Evolutionary conservation across 176 grass and related monocot genomes (phyloP), one percentile per base, ranked within the genome.

Genomic region (Echinochloa phyllopogon): DNA sequence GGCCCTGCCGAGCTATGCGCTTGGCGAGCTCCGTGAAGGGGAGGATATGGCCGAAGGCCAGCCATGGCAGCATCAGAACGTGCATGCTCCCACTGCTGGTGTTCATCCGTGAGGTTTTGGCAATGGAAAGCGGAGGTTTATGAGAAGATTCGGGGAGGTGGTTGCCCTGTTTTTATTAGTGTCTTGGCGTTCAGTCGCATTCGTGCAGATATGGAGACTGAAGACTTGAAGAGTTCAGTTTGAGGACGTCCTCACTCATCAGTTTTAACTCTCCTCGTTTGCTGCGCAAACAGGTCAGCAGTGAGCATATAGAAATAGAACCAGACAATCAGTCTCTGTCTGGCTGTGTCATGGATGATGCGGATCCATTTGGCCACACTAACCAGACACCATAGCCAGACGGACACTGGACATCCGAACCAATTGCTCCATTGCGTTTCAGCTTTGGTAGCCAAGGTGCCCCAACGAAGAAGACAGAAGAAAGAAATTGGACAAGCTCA

Each of bases 61-160:
- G 84, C 94, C 92, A 97, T 89, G 94, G 94, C 57, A 97, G 72
- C 83, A 92, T 85, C 18, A 92, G 23, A 2, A 94, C 59, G 76
- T 94, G 88, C 82, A 94, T 82, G 36, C 6, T 27, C 33, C 42
- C 58, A 23, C 37, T 9, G 39, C 14, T 8, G 51, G 4, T 13
- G 41, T n/a, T 41, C 4, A 76, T 77, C 6, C 1, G 45, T 4
- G 38, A 21, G 49, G 15, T 36, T 72, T 48, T 65, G 27, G 29
- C 29, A 11, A 51, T 40, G 69, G 1, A 83, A 47, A 12, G 84
- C 67, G 44, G 6, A 24, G 40, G 25, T 83, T 83, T 51, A 27
- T 39, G 24, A 27, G 42, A 6, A 17, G 14, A 27, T 50, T 53
- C 39, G 20, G 47, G 42, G 43, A 21, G 23, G 23, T 68, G 11